Evolutionary conservation across 768 basidiomycete species (phyloP), one percentile per base, ranked within the genome.

Genomic region (Russula lepida): DNA sequence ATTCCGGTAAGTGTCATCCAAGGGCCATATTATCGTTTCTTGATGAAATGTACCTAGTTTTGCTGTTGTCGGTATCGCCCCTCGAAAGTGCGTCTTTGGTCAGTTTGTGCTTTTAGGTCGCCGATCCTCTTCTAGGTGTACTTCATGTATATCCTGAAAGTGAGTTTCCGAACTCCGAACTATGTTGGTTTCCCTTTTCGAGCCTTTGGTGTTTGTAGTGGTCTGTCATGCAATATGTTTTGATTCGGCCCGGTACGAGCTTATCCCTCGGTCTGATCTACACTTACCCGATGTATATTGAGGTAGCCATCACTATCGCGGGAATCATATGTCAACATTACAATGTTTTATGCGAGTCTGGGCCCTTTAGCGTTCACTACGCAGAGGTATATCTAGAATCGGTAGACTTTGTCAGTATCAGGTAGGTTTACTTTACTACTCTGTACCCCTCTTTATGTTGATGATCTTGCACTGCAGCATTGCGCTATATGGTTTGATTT

Each of bases 131-230:
- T 43, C 2, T 66, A 89, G 83, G 78, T 86, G 2, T 92, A 95
- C 74, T 95, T 95, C 71, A 89, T 95, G 84, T 86, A 92, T 68
- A 85, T 89, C 11, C 73, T 92, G 71, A 92, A 91, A 77, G 91
- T 86, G 65, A 7, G 73, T 33, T n/a, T 35, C 51, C 51, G 28
- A 46, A 37, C 46, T n/a, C 28, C 28, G n/a, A 32, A 12, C n/a
- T 28, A 11, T 21, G 19, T 60, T 43, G 21, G 58, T 35, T 63
- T 39, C 30, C 25, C 59, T 12, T 12, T 58, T n/a, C 53, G 33
- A 60, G 48, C 9, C 54, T n/a, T 53, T 33, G 53, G 17, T 9
- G 33, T 69, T 39, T 68, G 43, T 21, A 92, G 83, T 95, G 92
- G 90, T 77, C 81, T 47, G 92, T 95, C 8, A 74, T 97, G 61